These are phyloP conservation scores for Boletellus deceptivus DNA, from an alignment of 1,284 basidiomycete species.

Conservation along the genomic window DNA sequence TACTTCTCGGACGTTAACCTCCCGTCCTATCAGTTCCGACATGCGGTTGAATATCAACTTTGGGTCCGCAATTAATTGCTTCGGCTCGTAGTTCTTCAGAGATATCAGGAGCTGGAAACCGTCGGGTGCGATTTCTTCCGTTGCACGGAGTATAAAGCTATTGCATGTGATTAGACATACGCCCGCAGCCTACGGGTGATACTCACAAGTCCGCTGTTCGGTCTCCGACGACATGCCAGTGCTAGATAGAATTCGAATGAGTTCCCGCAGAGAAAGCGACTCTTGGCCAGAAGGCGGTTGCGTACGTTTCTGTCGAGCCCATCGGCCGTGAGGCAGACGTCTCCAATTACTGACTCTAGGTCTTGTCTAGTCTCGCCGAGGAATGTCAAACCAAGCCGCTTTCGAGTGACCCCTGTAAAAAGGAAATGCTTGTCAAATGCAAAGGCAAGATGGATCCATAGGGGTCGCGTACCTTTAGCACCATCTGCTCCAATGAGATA, in stretches of 20 bases:
- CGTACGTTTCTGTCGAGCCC: slow-evolving; percentile 36
- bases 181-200: no score
- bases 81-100: slow-evolving; percentile 27
- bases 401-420: slow-evolving; percentile 34
- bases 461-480: slow-evolving; percentile 18
- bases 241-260: slow-evolving; percentile 10
- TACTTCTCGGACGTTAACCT: slow-evolving; percentile 18
- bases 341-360: slow-evolving; percentile 40
- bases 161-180: neutral
- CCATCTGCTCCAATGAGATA: slow-evolving; percentile 42
- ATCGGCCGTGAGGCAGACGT: slow-evolving; percentile 35
- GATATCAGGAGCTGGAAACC: slow-evolving; percentile 36
- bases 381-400: slow-evolving; percentile 43
- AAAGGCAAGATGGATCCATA: no score
- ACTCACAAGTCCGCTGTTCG: slow-evolving; percentile 9
- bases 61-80: slow-evolving; percentile 26
- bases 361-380: slow-evolving; percentile 42
- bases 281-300: neutral
- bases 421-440: no score
- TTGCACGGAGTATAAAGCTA: slow-evolving; percentile 17
- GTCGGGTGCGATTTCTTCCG: slow-evolving; percentile 22
- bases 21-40: slow-evolving; percentile 9
- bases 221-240: slow-evolving; percentile 34
- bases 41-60: slow-evolving; percentile 17
- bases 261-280: neutral